phyloP scores from a whole-genome alignment of 164 flowering plant genomes.

The Paratinospora sagittata region DNA sequence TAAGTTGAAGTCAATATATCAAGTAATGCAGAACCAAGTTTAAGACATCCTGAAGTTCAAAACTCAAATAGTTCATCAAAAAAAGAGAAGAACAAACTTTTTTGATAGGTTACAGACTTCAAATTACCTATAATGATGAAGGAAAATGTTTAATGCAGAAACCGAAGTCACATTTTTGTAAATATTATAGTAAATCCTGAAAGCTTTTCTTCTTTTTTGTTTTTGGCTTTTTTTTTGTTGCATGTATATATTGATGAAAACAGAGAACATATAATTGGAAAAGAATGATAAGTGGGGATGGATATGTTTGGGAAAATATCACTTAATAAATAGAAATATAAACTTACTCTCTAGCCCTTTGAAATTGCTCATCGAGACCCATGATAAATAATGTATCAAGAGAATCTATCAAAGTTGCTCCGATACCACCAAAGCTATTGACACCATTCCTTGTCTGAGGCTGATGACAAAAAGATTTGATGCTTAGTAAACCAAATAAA shows the following conservation, averaged over 20 bases:
- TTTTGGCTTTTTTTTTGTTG: background rate
- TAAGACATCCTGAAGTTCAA: constrained; percentile 2
- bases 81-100: background rate
- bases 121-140: too few relatives aligned
- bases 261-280: background rate
- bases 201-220: too few relatives aligned
- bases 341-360: constrained; percentile 92
- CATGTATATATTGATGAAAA: background rate
- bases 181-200: too few relatives aligned
- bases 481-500: too few relatives aligned
- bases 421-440: constrained; percentile 97
- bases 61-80: background rate
- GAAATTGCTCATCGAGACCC: constrained; percentile 93
- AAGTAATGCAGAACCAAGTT: background rate
- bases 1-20: background rate
- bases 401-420: constrained; percentile 90
- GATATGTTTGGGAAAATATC: background rate
- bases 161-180: too few relatives aligned
- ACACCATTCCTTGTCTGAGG: constrained; percentile 85
- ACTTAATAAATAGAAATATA: background rate
- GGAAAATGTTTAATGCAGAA: too few relatives aligned
- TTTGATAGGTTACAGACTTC: too few relatives aligned
- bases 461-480: constrained; percentile 34
- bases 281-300: background rate
- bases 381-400: constrained; percentile 94